Evolutionary conservation across 192 early-diverging fungal species (phyloP).

Genomic region (Coemansia sp.): DNA sequence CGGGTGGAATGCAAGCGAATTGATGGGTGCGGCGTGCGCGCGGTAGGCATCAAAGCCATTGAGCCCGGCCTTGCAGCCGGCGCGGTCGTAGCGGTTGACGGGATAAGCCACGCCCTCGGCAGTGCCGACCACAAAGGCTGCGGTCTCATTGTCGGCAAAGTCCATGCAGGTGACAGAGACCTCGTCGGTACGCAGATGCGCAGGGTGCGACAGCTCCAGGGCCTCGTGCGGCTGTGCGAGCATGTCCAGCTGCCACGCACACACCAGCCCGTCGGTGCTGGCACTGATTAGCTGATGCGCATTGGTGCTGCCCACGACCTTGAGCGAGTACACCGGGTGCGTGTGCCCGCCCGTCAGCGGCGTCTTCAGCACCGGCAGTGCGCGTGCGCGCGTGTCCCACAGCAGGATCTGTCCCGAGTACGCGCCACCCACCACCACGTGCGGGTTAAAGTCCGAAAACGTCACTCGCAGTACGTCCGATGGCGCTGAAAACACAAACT

Average conservation of each 20-base stretch:
- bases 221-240: conserved; percentile 93
- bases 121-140: conserved; percentile 92
- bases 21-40: conserved; percentile 86
- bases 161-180: conserved; percentile 87
- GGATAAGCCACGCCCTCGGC: conserved; percentile 94
- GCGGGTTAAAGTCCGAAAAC: conserved; percentile 93
- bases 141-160: conserved; percentile 90
- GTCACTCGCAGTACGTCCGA: conserved; percentile 84
- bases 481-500: conserved; percentile 93
- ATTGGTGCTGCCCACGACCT: conserved; percentile 91
- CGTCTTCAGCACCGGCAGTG: conserved; percentile 87
- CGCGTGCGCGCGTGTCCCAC: conserved; percentile 95
- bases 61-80: conserved; percentile 96
- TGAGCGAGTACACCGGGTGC: conserved; percentile 90
- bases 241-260: conserved; percentile 97
- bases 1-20: conserved; percentile 90
- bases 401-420: conserved; percentile 97
- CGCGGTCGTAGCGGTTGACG: conserved; percentile 92
- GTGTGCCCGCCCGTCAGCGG: conserved; percentile 95
- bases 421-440: conserved; percentile 89
- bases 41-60: conserved; percentile 80
- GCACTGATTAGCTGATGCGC: conserved; percentile 91
- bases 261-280: conserved; percentile 94
- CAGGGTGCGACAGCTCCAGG: conserved; percentile 71
- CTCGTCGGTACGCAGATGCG: conserved; percentile 84